phyloP scores from a whole-genome alignment of 2,329 filamentous ascomycete genomes.

The Epichloe elymi region DNA sequence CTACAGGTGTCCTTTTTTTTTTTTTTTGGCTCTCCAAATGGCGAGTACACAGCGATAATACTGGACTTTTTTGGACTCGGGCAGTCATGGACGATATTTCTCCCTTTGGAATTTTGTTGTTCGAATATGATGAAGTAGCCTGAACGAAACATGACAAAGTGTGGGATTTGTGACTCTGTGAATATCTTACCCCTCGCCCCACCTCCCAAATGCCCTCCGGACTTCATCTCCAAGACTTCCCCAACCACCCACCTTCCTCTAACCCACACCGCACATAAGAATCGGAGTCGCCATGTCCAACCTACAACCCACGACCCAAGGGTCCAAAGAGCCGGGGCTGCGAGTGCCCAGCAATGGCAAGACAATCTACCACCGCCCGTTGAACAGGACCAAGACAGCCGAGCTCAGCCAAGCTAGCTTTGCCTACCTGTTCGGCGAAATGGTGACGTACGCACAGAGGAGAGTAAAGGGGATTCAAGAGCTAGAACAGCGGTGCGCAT shows the following conservation, averaged over 20 bases:
- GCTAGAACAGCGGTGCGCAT: slow-evolving; percentile 65
- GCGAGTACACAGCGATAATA: no score
- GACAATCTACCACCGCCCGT: slow-evolving; percentile 91
- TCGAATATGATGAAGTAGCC: no score
- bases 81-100: no score
- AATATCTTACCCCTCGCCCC: no score
- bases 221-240: background rate
- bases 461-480: slow-evolving; percentile 87
- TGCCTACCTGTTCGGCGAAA: slow-evolving; percentile 90
- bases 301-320: slow-evolving; percentile 27
- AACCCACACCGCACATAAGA: background rate
- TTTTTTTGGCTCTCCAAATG: no score
- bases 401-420: slow-evolving; percentile 91
- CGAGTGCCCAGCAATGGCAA: slow-evolving; percentile 88
- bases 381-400: slow-evolving; percentile 77
- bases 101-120: no score
- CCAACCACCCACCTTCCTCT: no score
- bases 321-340: slow-evolving; percentile 48
- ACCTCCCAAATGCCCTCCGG: no score
- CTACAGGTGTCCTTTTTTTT: no score
- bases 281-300: slow-evolving; percentile 30
- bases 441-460: slow-evolving; percentile 89
- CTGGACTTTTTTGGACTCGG: no score
- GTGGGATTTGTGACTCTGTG: no score
- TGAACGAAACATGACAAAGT: no score